Percentiles rank a stretch among this genome's conserved stretches.
Conservation (phyloP, 2,329 filamentous ascomycete species). For the Claviceps quebecensis region DNA sequence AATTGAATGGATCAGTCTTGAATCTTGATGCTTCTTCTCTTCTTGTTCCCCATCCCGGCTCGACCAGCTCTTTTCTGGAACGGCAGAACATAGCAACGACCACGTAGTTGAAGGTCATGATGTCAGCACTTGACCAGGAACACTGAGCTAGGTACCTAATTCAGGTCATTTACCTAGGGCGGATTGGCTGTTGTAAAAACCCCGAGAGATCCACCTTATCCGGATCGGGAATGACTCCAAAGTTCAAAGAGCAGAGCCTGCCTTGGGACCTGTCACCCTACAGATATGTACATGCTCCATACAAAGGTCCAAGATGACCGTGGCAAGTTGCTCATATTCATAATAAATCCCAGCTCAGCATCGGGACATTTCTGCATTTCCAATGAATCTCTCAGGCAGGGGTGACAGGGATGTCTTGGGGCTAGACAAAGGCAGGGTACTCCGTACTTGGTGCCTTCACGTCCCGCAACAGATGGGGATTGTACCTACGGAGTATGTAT, state of each 20-base stretch:
- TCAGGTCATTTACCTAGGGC: neutral
- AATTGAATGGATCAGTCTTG: neutral
- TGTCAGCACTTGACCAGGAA: conserved; percentile 2
- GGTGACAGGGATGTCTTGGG: too few relatives aligned
- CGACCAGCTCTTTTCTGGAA: neutral
- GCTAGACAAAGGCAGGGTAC: too few relatives aligned
- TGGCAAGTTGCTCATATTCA: too few relatives aligned
- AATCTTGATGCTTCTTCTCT: neutral
- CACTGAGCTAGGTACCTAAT: neutral
- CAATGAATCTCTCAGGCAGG: too few relatives aligned
- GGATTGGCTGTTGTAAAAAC: neutral
- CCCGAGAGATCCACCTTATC: neutral
- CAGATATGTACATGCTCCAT: too few relatives aligned
- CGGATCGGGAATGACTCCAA: neutral
- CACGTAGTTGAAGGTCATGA: conserved; percentile 3
- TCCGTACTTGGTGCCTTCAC: too few relatives aligned
- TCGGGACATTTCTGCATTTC: too few relatives aligned
- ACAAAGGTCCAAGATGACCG: too few relatives aligned
- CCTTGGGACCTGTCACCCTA: neutral
- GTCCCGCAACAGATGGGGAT: too few relatives aligned
- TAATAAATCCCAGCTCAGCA: too few relatives aligned
- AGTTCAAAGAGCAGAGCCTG: neutral
- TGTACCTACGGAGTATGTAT: too few relatives aligned
- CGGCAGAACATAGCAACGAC: neutral
- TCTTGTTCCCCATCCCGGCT: neutral